phyloP scores from a whole-genome alignment of 805 yeast species.

The Cyberlindnera mississippiensis region DNA sequence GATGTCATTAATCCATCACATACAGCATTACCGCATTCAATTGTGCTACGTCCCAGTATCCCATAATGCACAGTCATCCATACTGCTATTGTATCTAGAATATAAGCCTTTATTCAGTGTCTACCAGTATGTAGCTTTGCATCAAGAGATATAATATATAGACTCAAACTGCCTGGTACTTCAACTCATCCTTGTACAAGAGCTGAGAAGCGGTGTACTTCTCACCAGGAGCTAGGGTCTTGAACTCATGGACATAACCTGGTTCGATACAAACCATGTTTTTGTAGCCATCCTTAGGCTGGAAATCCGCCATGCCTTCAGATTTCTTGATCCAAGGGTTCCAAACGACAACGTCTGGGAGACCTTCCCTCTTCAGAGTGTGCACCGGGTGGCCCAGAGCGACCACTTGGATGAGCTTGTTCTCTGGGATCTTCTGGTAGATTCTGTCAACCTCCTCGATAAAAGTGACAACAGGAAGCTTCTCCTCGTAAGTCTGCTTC shows the following conservation, averaged over 20 bases:
- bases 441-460: constrained; percentile 82
- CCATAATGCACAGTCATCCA: too few relatives aligned
- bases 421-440: constrained; percentile 56
- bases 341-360: constrained; percentile 85
- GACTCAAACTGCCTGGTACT: constrained; percentile 50
- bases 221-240: constrained; percentile 61
- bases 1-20: too few relatives aligned
- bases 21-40: too few relatives aligned
- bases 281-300: constrained; percentile 78
- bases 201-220: constrained; percentile 74
- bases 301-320: constrained; percentile 81
- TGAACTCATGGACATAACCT: constrained; percentile 75
- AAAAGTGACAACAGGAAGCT: constrained; percentile 64
- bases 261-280: constrained; percentile 95
- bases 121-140: too few relatives aligned
- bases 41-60: too few relatives aligned
- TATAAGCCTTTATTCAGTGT: too few relatives aligned
- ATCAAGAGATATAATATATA: too few relatives aligned
- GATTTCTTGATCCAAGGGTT: constrained; percentile 92
- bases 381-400: constrained; percentile 68
- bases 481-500: constrained; percentile 57
- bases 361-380: constrained; percentile 59
- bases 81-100: too few relatives aligned
- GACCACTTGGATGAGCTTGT: constrained; percentile 61
- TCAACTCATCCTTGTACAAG: constrained; percentile 51